Evolutionary conservation across 306 rosid species (phyloP).

Genomic region (Vicia villosa): DNA sequence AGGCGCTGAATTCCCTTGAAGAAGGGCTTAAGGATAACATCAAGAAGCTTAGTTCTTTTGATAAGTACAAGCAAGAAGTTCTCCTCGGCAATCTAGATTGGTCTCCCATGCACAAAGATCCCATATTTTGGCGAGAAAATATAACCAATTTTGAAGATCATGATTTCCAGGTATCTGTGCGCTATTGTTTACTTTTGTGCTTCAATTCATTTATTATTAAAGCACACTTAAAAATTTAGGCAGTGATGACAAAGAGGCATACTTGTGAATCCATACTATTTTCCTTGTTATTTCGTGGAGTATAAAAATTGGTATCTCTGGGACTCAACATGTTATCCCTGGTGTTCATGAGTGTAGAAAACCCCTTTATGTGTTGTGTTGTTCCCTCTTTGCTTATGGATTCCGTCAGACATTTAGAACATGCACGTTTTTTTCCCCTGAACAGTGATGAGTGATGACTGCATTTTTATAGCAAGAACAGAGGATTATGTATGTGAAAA

Average conservation of each 20-base stretch:
- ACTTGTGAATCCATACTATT: conserved; percentile 1
- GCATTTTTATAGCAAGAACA: neutral
- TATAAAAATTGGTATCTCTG: neutral
- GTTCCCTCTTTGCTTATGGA: conserved; percentile 6
- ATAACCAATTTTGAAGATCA: conserved; percentile 81
- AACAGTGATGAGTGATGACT: neutral
- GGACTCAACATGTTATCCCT: conserved; percentile 22
- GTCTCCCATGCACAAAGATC: conserved; percentile 99
- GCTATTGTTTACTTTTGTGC: conserved; percentile 7
- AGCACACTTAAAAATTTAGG: no score
- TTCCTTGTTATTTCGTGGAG: neutral
- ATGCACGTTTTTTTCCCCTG: conserved; percentile 1
- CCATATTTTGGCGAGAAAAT: conserved; percentile 92
- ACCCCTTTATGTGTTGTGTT: neutral
- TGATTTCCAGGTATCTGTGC: conserved; percentile 79
- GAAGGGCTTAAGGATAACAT: conserved; percentile 88
- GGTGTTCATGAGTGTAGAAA: neutral
- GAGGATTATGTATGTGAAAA: conserved; percentile 10
- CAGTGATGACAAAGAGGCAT: neutral
- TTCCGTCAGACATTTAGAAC: neutral
- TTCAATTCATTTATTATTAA: no score
- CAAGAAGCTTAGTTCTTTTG: conserved; percentile 87
- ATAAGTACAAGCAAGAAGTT: conserved; percentile 93
- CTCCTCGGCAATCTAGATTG: conserved; percentile 96
- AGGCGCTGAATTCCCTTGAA: conserved; percentile 80